These are phyloP conservation scores for Lepidium campestre DNA, from an alignment of 441 rosid species.

Conservation along the genomic window DNA sequence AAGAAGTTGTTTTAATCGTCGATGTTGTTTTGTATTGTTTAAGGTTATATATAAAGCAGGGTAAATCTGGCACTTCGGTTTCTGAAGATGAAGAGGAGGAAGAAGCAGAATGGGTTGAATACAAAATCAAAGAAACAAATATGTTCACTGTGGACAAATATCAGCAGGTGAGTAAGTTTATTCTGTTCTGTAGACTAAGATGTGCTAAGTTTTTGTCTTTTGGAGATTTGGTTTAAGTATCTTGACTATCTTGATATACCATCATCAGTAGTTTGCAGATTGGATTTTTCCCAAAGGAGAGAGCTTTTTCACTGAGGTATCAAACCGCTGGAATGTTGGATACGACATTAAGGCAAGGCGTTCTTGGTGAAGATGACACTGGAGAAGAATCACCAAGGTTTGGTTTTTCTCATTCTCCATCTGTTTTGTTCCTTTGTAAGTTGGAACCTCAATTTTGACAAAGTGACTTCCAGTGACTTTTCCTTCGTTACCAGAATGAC, in stretches of 20 bases:
- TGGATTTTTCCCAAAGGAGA: constrained; percentile 76
- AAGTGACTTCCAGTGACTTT: too few relatives aligned
- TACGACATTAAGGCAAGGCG: constrained; percentile 76
- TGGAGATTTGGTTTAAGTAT: not conserved
- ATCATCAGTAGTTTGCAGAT: constrained; percentile 80
- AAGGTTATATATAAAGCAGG: constrained; percentile 84
- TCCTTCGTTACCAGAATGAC: too few relatives aligned
- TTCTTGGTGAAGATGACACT: constrained; percentile 89
- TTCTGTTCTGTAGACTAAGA: not conserved
- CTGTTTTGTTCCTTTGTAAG: not conserved
- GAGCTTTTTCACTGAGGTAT: constrained; percentile 79
- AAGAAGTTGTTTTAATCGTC: not conserved
- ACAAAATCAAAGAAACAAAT: constrained; percentile 85
- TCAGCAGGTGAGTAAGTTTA: constrained; percentile 61
- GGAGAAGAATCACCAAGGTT: constrained; percentile 90
- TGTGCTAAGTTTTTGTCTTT: not conserved
- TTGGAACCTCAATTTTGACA: too few relatives aligned
- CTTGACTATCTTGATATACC: constrained; percentile 20
- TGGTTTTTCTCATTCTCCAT: not conserved
- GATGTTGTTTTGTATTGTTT: not conserved
- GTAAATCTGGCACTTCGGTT: constrained; percentile 44
- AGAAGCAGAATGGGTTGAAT: constrained; percentile 86
- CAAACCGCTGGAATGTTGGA: constrained; percentile 91
- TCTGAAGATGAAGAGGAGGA: constrained; percentile 52
- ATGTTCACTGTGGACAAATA: constrained; percentile 89